These are phyloP conservation scores for Neofusicoccum sp. DNA, from an alignment of 2,329 filamentous ascomycete species.

Conservation along the genomic window DNA sequence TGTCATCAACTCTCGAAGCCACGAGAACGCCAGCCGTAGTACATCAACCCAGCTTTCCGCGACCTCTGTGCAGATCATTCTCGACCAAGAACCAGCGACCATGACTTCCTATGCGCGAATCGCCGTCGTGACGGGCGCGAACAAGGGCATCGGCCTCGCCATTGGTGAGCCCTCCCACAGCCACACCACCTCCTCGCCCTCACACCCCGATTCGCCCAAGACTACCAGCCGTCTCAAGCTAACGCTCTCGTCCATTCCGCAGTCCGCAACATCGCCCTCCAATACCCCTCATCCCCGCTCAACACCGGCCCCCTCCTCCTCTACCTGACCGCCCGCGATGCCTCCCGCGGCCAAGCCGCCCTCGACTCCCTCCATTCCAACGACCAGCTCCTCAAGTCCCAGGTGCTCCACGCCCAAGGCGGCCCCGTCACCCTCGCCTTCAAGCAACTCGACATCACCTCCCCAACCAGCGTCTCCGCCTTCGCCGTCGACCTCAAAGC, in stretches of 20 bases:
- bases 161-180: conserved; percentile 37
- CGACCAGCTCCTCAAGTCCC: conserved; percentile 47
- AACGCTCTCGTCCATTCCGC: not conserved
- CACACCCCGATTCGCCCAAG: not conserved
- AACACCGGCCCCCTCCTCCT: conserved; percentile 37
- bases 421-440: conserved; percentile 37
- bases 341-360: conserved; percentile 31
- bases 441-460: conserved; percentile 47
- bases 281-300: conserved; percentile 54
- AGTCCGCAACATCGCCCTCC: conserved; percentile 57
- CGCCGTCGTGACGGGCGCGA: conserved; percentile 59
- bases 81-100: not conserved
- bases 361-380: conserved; percentile 28
- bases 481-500: conserved; percentile 35
- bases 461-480: conserved; percentile 44
- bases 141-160: conserved; percentile 56
- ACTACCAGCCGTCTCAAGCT: not conserved
- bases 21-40: no score
- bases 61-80: no score
- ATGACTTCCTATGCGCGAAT: conserved; percentile 41
- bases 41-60: not conserved
- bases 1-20: no score
- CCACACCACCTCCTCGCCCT: not conserved
- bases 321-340: conserved; percentile 35
- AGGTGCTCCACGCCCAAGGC: conserved; percentile 43